Base-by-base conservation (phyloP, 805 yeast genomes). In the Brettanomyces nanus region DNA sequence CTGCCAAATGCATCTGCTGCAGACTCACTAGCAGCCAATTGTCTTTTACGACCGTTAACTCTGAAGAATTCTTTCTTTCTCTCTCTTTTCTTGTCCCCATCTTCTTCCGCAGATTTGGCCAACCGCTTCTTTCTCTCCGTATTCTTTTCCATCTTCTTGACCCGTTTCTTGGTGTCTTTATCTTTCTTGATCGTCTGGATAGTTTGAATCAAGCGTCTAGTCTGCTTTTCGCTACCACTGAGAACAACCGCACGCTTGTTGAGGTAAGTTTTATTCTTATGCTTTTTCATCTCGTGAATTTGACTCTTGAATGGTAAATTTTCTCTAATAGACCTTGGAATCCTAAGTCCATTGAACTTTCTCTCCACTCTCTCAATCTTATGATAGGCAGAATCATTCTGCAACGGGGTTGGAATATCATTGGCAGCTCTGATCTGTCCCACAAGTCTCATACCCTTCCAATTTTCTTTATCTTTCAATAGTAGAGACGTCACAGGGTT, bases 361-460 rank as follows among this genome's bases (percentile, higher is more conserved):
- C 97, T 75, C 48, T 83, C 87, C 20, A 64, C 67, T 53, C 99
- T 75, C 62, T 86, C 97, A 40, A 94, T 69, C 63, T 85, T 87
- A 43, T 62, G 60, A 53, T 75, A 75, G 4, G 70, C 66, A 42
- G 74, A 66, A 48, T 73, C 77, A 17, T 65, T 59, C 39, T 60
- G 53, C 47, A 54, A 61, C 34, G 90, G 90, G 0, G 92, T 76
- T 36, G 37, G 43, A 33, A 86, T 53, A 28, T 71, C 73, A 47
- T 70, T 59, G 19, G 73, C 94, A 18, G 92, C 90, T 52, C 98
- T 76, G 31, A 92, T 87, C 52, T 82, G 82, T 41, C 98, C 98
- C 1, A 97, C 92, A 44, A 90, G 69, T 55, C 95, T 75, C 95
- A 92, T 87, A 45, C 99, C 99, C 53, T 75, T 75, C 99, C 99